phyloP scores from a whole-genome alignment of 345 rosid genomes.

The Arabidopsis suecica region DNA sequence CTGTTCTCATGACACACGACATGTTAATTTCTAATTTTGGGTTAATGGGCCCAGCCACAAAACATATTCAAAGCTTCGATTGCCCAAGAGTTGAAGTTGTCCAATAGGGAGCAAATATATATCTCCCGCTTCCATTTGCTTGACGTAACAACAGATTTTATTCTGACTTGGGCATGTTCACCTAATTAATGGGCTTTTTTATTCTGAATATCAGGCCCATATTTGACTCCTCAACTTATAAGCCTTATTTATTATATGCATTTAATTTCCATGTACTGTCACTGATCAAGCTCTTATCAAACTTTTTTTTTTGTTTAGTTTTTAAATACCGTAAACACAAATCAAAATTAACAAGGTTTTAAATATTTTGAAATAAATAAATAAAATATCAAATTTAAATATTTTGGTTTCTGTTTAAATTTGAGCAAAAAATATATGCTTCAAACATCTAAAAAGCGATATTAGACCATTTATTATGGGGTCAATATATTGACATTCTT shows the following conservation, averaged over 20 bases:
- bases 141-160: background rate
- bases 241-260: background rate
- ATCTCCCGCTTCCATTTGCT: background rate
- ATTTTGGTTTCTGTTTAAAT: background rate
- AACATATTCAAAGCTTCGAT: background rate
- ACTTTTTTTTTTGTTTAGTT: background rate
- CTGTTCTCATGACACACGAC: background rate
- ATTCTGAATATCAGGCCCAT: background rate
- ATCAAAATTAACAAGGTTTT: background rate
- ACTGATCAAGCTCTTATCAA: background rate
- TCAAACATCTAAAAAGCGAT: background rate
- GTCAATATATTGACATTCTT: background rate
- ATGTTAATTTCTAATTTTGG: background rate
- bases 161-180: background rate
- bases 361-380: background rate
- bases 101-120: background rate
- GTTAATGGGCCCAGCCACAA: background rate
- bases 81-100: background rate
- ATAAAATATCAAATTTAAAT: background rate
- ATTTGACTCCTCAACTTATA: background rate
- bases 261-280: slow-evolving; percentile 1
- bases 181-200: slow-evolving; percentile 1
- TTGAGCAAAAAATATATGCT: background rate
- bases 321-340: background rate
- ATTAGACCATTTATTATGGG: background rate